Base-by-base conservation (phyloP, 75 land plant genomes). In the Azolla pinnata region DNA sequence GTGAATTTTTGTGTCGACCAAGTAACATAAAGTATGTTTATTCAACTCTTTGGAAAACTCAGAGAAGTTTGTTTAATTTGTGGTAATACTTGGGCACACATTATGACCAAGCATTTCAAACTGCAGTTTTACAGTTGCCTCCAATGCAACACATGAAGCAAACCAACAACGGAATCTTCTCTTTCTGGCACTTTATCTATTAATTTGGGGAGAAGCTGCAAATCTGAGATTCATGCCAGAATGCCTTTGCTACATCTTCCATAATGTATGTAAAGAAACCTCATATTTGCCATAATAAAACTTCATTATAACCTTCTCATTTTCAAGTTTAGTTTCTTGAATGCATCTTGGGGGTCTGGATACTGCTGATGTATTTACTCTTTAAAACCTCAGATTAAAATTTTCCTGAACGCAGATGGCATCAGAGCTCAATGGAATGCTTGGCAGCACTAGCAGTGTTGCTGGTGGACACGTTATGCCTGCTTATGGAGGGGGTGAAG, bases 161-260 rank as follows among this genome's bases (percentile, higher is more conserved):
- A 52, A 76, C 7, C 92, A 84, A 29, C 93, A 87, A 48, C 71
- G 83, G 30, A 87, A 81, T 67, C 59, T 90, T 12, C 77, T 90
- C 7, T 90, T 87, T 67, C 84, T 84, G 97, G 85, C 85, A 14
- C 69, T 90, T 14, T 87, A 75, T 60, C 99, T 95, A 49, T 90
- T 90, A 19, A 82, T 95, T 17, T 95, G 99, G 99, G 99, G 99
- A 34, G 99, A 95, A 67, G 97, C 97, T 64, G 87, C 99, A 4
- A 95, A 90, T 70, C 63, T 95, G 17, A 81, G 91, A 12, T 95
- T 95, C 64, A 90, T 95, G 97, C 97, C 91, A 40, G 99, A 95
- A 66, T 95, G 97, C 62, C 72, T 95, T 24, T 86, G 97, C 75
- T 90, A 95, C 59, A 90, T 95, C n/a, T 95, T 92, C 64, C 96